Evolutionary conservation across 108 stramenopile genomes (phyloP).

Genomic region (Aurantiochytrium sp.): DNA sequence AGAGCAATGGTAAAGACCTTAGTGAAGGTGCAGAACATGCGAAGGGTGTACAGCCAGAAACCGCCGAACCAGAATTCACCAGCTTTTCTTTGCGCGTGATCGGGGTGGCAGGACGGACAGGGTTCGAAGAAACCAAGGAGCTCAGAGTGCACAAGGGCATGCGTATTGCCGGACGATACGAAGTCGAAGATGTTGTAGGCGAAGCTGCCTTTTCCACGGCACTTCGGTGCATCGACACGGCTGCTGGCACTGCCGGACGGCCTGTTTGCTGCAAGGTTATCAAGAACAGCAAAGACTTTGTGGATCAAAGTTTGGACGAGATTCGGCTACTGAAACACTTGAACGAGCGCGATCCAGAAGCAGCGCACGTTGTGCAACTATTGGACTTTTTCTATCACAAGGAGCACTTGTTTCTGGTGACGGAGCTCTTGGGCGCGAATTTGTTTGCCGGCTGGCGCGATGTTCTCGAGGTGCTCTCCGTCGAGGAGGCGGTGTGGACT

Average conservation of each 20-base stretch:
- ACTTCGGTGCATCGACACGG: constrained; percentile 74
- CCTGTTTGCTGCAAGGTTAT: constrained; percentile 91
- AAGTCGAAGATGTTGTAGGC: constrained; percentile 79
- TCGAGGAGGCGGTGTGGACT: constrained; percentile 85
- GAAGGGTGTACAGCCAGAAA: not conserved
- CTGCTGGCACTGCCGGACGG: constrained; percentile 34
- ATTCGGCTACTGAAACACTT: constrained; percentile 85
- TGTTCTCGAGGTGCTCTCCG: not conserved
- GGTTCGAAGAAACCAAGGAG: constrained; percentile 37
- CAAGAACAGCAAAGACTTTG: constrained; percentile 98
- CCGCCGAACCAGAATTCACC: not conserved
- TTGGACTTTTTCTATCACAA: constrained; percentile 91
- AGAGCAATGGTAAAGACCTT: not conserved
- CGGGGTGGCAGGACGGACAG: constrained; percentile 27
- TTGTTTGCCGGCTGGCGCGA: constrained; percentile 58
- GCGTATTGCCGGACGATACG: constrained; percentile 74
- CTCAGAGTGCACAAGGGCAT: not conserved
- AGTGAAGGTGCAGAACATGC: not conserved
- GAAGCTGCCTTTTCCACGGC: constrained; percentile 90
- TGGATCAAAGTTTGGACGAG: constrained; percentile 96
- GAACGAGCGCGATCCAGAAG: constrained; percentile 57
- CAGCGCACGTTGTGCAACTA: constrained; percentile 75
- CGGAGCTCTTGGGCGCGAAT: constrained; percentile 88
- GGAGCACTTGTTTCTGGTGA: constrained; percentile 93
- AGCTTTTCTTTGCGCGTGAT: constrained; percentile 26